Evolutionary conservation across 2,329 filamentous ascomycete genomes (phyloP), one percentile per base, ranked within the genome.

Genomic region (Paradendryphiella salina): DNA sequence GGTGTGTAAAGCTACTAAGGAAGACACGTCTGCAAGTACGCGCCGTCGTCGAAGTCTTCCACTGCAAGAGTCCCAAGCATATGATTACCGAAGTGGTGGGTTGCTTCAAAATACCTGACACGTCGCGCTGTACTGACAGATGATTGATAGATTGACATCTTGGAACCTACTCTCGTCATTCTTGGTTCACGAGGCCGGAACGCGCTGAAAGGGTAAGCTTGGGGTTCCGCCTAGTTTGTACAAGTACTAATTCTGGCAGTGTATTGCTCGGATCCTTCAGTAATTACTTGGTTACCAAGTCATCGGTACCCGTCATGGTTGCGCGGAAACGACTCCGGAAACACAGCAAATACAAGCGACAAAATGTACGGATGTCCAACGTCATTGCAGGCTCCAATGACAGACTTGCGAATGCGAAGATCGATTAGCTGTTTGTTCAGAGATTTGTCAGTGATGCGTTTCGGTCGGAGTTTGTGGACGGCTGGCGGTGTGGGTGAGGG

Each of bases 11-110:
- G 59, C 77, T 97, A 37, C 76, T 99, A 52, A 83, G 93, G 53
- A 96, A 96, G 80, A 99, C 94, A 0, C 85, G 89, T 58, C 79
- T 99, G 51, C 93, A 99, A 72, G 92, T 96, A 40, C 85, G 91
- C 50, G 89, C 96, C 39, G 90, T 96, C 42, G 87, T 99, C 28
- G 94, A 99, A 75, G 93, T 97, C 21, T 87, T 99, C 60, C 94
- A 97, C 75, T 97, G 94, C 85, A 97, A 96, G 80, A 96, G 89
- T 67, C 91, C 94, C 3, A 93, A 94, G 73, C 92, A 96, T 72
- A 82, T 97, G 77, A 91, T 99, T 58, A 96, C 91, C 0, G 94
- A 97, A 77, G 91, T 96, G 61, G 82, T 84, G 67, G 73, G 81
- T 77, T 39, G 29, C 5, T 31, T 48, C 45, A 39, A 48, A 49